phyloP scores from a whole-genome alignment of 768 basidiomycete genomes.

The Boletus fagicola region DNA sequence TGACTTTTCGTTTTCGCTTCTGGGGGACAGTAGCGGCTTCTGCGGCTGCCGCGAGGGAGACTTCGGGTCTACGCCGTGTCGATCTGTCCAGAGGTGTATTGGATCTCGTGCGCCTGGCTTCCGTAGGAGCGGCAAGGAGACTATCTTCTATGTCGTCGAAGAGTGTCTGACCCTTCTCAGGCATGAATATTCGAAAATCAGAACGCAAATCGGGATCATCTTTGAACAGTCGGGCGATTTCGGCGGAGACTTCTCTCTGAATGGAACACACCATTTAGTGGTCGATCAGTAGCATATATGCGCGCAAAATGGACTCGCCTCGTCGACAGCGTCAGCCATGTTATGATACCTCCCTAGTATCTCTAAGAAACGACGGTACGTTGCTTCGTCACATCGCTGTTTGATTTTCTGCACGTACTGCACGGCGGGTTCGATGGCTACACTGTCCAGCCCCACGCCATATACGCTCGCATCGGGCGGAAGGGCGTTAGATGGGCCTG shows the following conservation, averaged over 20 bases:
- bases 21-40: constrained; percentile 46
- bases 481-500: constrained; percentile 7
- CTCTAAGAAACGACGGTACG: constrained; percentile 76
- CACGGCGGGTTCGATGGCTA: constrained; percentile 74
- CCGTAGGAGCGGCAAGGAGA: constrained; percentile 27
- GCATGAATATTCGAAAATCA: constrained; percentile 76
- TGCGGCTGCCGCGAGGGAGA: constrained; percentile 41
- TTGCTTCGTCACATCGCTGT: constrained; percentile 86
- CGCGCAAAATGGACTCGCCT: constrained; percentile 39
- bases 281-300: background rate
- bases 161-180: constrained; percentile 51
- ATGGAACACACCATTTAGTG: background rate
- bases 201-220: constrained; percentile 71
- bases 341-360: constrained; percentile 66
- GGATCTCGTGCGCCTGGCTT: constrained; percentile 36
- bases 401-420: constrained; percentile 98
- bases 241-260: constrained; percentile 61
- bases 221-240: constrained; percentile 68
- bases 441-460: constrained; percentile 38
- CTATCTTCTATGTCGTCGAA: constrained; percentile 44
- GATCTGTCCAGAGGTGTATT: constrained; percentile 37
- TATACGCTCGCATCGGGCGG: constrained; percentile 26
- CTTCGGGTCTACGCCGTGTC: constrained; percentile 44
- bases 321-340: constrained; percentile 58
- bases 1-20: constrained; percentile 68